Base-by-base conservation (phyloP, 2,329 filamentous ascomycete species). In the Claviceps humidiphila region DNA sequence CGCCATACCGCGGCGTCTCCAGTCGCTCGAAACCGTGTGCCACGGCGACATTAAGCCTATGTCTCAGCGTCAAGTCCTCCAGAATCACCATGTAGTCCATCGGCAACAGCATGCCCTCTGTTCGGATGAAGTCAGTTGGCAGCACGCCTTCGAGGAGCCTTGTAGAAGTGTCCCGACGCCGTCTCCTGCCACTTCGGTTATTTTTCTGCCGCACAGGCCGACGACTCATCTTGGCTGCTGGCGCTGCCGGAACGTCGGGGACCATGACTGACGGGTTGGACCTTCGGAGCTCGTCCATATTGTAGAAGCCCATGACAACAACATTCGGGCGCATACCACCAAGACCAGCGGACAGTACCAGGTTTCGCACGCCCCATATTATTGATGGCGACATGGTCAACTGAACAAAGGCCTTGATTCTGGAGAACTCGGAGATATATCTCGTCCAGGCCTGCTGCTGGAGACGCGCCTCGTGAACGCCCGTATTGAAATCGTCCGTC, bases 311-410 rank as follows among this genome's bases (percentile, higher is more conserved):
- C 58, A 90, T 70, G 2, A 95, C 77, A 14, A 87, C 88, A 56
- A 95, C 89, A 57, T 95, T 95, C 0, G 89, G 89, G 43, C 89
- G 74, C 88, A 95, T 94, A 14, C 89, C 88, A 4, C 89, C 89
- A 2, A 95, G 71, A 0, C 89, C 89, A 16, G 89, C 85, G 11
- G 85, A 87, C 9, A 95, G 68, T 8, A 93, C 85, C 46, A 94
- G 74, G 60, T 94, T 95, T 20, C 89, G 77, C 22, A 88, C 79
- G 1, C 89, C 89, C 89, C 89, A 95, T 60, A 86, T 89, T 34
- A 90, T 80, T 2, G 81, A 80, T 0, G 89, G 89, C 1, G 87
- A 88, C 64, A 95, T 87, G 14, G 86, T 82, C 50, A 95, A 79
- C 59, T 95, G 90, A 13, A 94, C 84, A 63, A 95, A 95, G 0